Conservation (phyloP, 768 basidiomycete species). For the Crepidotus variabilis region DNA sequence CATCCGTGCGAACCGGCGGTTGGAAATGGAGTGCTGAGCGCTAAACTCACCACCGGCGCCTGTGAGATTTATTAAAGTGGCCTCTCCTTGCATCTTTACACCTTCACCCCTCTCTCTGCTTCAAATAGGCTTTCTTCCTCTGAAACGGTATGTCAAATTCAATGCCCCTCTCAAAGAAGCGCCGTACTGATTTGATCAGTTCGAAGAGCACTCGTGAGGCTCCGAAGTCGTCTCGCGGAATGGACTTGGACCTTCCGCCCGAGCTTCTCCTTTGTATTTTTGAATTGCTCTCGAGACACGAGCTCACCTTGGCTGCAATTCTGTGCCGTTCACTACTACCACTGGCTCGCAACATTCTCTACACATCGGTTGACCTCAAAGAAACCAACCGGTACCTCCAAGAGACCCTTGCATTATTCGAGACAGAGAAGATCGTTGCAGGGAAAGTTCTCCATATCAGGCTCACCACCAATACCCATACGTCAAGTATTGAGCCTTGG, state of each 20-base stretch:
- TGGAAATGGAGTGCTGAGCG: not conserved
- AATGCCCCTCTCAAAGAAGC: not conserved
- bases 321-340: not conserved
- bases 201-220: not conserved
- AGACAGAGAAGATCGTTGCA: not conserved
- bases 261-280: not conserved
- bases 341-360: not conserved
- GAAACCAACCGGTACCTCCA: not conserved
- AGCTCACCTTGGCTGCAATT: not conserved
- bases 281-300: not conserved
- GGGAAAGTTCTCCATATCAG: not conserved
- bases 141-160: not conserved
- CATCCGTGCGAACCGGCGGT: not conserved
- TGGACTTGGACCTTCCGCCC: not conserved
- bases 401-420: not conserved
- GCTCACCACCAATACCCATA: not conserved
- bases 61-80: not conserved
- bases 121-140: not conserved
- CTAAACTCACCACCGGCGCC: not conserved
- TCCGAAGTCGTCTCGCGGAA: not conserved
- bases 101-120: not conserved
- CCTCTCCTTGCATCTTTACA: not conserved
- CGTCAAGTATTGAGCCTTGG: not conserved
- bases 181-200: not conserved
- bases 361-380: not conserved